phyloP scores from a whole-genome alignment of 495 filamentous ascomycete genomes.

The Parmelia sp. region DNA sequence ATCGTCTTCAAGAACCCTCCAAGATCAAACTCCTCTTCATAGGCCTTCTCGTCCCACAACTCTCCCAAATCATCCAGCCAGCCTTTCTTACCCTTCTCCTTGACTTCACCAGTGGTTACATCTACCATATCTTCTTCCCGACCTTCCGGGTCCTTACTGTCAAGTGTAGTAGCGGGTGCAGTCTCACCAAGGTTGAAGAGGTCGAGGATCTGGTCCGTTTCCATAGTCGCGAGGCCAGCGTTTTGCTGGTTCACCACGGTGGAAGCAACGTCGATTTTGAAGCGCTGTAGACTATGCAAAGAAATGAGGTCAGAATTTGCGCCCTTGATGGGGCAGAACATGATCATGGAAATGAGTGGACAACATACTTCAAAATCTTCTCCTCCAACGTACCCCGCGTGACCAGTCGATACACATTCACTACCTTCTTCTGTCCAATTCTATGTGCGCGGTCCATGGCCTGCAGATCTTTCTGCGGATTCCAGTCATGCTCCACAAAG shows the following conservation, averaged over 20 bases:
- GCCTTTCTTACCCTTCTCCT: conserved; percentile 93
- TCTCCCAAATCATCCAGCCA: conserved; percentile 91
- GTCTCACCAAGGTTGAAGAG: conserved; percentile 88
- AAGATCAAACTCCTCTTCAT: conserved; percentile 94
- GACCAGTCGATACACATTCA: conserved; percentile 97
- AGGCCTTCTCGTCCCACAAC: conserved; percentile 92
- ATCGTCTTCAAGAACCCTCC: conserved; percentile 88
- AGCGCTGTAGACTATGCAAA: conserved; percentile 76
- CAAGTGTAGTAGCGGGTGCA: conserved; percentile 43
- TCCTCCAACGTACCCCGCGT: conserved; percentile 94
- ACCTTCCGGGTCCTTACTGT: conserved; percentile 46
- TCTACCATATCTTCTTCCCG: conserved; percentile 93
- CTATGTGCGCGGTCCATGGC: conserved; percentile 98
- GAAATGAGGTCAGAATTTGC: background rate
- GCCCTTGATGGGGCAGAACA: background rate
- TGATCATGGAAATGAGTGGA: conserved; percentile 1
- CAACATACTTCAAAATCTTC: conserved; percentile 83
- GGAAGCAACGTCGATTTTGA: conserved; percentile 98
- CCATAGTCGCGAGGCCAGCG: conserved; percentile 89
- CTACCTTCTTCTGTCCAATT: conserved; percentile 98
- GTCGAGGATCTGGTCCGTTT: conserved; percentile 95
- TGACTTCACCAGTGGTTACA: conserved; percentile 79
- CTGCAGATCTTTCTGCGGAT: conserved; percentile 96
- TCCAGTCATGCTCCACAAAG: conserved; percentile 99
- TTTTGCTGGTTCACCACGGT: conserved; percentile 99